phyloP scores from a whole-genome alignment of 2,329 filamentous ascomycete genomes.

The Aspergillus intermedius region DNA sequence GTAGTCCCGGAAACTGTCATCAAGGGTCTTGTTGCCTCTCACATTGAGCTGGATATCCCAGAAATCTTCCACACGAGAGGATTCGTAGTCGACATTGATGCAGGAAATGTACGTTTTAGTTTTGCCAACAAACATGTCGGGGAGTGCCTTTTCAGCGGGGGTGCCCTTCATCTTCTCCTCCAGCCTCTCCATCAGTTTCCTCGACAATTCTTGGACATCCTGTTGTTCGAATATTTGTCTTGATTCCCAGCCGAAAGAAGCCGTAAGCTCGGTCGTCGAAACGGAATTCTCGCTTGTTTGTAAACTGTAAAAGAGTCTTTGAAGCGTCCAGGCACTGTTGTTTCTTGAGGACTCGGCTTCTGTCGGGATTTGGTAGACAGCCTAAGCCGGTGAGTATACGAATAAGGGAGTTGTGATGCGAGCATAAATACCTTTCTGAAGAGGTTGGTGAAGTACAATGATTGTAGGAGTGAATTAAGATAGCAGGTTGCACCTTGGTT shows the following conservation, averaged over 20 bases:
- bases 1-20: conserved; percentile 94
- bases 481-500: conserved; percentile 95
- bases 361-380: conserved; percentile 95
- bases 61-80: conserved; percentile 90
- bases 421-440: conserved; percentile 69
- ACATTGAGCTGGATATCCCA: conserved; percentile 99
- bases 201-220: conserved; percentile 92
- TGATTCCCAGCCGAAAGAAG: conserved; percentile 97
- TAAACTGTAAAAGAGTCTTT: conserved; percentile 88
- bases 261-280: conserved; percentile 84
- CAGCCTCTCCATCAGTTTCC: conserved; percentile 94
- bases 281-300: conserved; percentile 82
- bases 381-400: conserved; percentile 43
- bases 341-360: conserved; percentile 70
- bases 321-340: conserved; percentile 90
- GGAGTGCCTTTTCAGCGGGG: conserved; percentile 77
- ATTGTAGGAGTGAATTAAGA: conserved; percentile 76
- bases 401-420: too few species aligned
- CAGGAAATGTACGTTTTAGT: conserved; percentile 98
- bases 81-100: conserved; percentile 97
- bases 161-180: conserved; percentile 99
- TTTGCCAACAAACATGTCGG: conserved; percentile 91
- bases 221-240: conserved; percentile 98
- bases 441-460: conserved; percentile 79
- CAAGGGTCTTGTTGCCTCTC: conserved; percentile 81